Base-by-base conservation (phyloP, 2,329 filamentous ascomycete genomes). In the Fusarium sp. region DNA sequence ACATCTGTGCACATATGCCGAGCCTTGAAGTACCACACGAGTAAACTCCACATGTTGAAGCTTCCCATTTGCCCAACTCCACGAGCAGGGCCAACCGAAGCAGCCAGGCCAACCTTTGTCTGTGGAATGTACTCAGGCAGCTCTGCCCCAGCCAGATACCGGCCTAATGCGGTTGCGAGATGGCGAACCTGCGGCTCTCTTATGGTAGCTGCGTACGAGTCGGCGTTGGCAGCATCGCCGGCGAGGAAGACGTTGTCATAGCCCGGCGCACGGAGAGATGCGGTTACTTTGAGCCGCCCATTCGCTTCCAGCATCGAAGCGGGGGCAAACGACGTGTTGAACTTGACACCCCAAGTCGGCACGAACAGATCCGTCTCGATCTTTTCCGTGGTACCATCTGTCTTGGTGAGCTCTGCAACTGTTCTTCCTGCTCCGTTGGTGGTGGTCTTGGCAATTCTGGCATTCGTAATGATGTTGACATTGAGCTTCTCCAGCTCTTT, bases 21-120 rank as follows among this genome's bases (percentile, higher is more conserved):
- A 34, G 43, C 40, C 41, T 41, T 43, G 28, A 31, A 55, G 27
- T 57, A 57, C 41, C 54, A 57, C 8, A 57, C 54, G 13, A 57
- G 28, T 15, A 48, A 48, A 34, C 41, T 57, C 54, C 43, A 48
- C 18, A 57, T 57, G 34, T 57, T 57, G 13, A 47, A 57, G 23
- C 36, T 57, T 12, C 53, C 53, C 41, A 57, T 47, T 18, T 57
- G 53, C 10, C 53, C 53, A 31, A 57, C 31, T 47, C 53, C 53
- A 57, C 53, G 53, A 36, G 28, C 30, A 13, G 53, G 46, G 0
- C 46, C 30, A 36, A 48, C 46, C 4, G 46, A 31, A 10, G 28
- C 30, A 36, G 46, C 28, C 0, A 48, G n/a, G 0, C 28, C 47
- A 1, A 36, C 47, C 16, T 27, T 37, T 50, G 31, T 23, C 8